Evolutionary conservation across 495 filamentous ascomycete genomes (phyloP).

Genomic region (Immersiella caudata): DNA sequence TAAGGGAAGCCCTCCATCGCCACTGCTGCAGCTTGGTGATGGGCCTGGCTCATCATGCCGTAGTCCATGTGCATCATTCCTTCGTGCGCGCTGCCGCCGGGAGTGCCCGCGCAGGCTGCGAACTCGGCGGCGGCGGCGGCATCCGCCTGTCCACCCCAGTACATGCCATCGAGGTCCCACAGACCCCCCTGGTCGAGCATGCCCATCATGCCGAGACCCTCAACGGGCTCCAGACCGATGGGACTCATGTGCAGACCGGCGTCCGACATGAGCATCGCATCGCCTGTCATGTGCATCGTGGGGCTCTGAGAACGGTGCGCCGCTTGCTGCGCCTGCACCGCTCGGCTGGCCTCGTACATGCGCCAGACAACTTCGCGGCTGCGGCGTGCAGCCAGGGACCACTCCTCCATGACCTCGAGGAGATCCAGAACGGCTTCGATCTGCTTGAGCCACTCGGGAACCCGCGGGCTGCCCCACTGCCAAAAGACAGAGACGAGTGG

Average conservation of each 20-base stretch:
- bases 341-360: conserved; percentile 65
- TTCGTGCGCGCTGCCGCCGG: conserved; percentile 24
- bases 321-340: conserved; percentile 42
- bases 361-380: conserved; percentile 68
- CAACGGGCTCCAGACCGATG: conserved; percentile 54
- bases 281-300: conserved; percentile 44
- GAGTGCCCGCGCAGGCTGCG: conserved; percentile 26
- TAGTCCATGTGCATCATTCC: conserved; percentile 37
- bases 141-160: conserved; percentile 47
- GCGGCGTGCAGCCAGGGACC: conserved; percentile 70
- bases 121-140: conserved; percentile 28
- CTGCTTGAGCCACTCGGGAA: conserved; percentile 62
- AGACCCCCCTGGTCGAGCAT: conserved; percentile 57
- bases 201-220: conserved; percentile 55
- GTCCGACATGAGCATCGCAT: conserved; percentile 40
- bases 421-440: conserved; percentile 69
- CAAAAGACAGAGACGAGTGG: conserved; percentile 73
- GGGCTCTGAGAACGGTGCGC: conserved; percentile 35
- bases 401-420: conserved; percentile 69
- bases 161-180: conserved; percentile 61
- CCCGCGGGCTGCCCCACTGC: conserved; percentile 59
- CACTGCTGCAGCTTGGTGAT: conserved; percentile 21
- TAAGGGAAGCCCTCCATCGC: conserved; percentile 31
- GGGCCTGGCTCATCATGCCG: conserved; percentile 29
- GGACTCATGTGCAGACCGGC: conserved; percentile 51